A percentile compares a stretch with the other conserved stretches of the same genome.
Conservation (phyloP, 2,329 filamentous ascomycete species). For the Fusarium scirpi region DNA sequence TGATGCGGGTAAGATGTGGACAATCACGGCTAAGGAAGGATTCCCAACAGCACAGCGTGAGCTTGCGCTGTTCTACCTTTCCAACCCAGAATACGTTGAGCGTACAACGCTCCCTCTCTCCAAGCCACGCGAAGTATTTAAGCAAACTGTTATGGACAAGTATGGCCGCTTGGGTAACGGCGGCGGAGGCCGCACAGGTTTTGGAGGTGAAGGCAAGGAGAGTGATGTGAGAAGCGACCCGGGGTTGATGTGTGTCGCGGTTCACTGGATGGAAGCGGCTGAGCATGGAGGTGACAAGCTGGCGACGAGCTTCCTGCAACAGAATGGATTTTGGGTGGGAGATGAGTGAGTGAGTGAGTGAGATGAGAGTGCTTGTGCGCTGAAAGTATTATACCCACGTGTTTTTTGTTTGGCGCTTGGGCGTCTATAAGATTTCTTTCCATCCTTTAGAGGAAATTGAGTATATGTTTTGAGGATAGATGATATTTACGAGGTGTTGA, state of each 20-base stretch:
- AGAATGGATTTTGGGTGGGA: constrained; percentile 63
- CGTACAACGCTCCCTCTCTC: constrained; percentile 86
- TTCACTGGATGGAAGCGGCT: constrained; percentile 97
- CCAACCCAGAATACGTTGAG: constrained; percentile 85
- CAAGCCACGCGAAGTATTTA: constrained; percentile 89
- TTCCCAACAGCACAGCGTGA: constrained; percentile 87
- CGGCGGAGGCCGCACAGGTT: constrained; percentile 40
- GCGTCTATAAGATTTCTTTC: constrained; percentile 30
- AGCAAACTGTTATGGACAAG: constrained; percentile 83
- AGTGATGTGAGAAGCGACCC: constrained; percentile 78
- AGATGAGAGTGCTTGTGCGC: neutral
- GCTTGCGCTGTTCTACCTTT: constrained; percentile 92
- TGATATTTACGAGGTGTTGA: constrained; percentile 18
- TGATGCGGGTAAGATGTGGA: constrained; percentile 89
- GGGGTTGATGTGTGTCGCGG: constrained; percentile 89
- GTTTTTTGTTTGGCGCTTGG: constrained; percentile 39
- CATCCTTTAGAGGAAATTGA: constrained; percentile 24
- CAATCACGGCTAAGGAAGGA: constrained; percentile 93
- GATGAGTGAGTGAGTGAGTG: neutral
- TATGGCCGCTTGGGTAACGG: constrained; percentile 59
- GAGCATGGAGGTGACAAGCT: constrained; percentile 87
- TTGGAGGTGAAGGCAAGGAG: constrained; percentile 50
- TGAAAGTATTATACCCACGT: constrained; percentile 46
- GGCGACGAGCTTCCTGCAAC: constrained; percentile 83
- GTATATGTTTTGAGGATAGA: constrained; percentile 15